Conservation (phyloP, 106 monocot species). For the Dendrobium catenatum region DNA sequence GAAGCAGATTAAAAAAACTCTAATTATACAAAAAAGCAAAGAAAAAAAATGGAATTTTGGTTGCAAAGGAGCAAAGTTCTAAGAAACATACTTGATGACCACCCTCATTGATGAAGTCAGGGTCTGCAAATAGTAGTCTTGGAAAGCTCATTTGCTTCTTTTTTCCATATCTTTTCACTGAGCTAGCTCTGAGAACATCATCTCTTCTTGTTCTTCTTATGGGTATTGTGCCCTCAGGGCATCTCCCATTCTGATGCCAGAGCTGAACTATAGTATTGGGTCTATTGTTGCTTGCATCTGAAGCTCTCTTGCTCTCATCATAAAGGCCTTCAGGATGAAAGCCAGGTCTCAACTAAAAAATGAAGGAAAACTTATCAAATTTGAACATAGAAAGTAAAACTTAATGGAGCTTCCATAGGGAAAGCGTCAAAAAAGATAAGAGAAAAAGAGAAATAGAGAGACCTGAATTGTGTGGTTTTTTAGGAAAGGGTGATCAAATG, state of each 20-base stretch:
- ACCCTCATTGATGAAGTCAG: constrained; percentile 49
- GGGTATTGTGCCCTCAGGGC: constrained; percentile 56
- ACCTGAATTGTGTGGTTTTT: constrained; percentile 18
- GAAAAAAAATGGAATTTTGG: too few relatives aligned
- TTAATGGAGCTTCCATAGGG: neutral
- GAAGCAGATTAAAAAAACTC: too few relatives aligned
- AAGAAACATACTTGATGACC: constrained; percentile 47
- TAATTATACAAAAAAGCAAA: too few relatives aligned
- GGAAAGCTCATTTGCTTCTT: constrained; percentile 44
- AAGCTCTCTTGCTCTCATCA: constrained; percentile 31
- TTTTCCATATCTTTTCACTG: constrained; percentile 44
- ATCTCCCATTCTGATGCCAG: constrained; percentile 55
- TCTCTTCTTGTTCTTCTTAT: constrained; percentile 58
- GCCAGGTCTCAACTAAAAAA: constrained; percentile 40
- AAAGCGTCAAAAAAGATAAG: neutral
- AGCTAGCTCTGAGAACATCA: constrained; percentile 54
- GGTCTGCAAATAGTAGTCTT: constrained; percentile 29
- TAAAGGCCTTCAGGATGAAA: constrained; percentile 50
- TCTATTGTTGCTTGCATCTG: neutral
- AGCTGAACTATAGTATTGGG: constrained; percentile 25
- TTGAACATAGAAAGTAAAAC: neutral
- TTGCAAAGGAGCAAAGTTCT: neutral
- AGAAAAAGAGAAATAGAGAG: neutral
- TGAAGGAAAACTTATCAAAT: neutral
- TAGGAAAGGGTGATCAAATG: constrained; percentile 18